Evolutionary conservation across 2,329 filamentous ascomycete genomes (phyloP).

Genomic region (Truncatella angustata): DNA sequence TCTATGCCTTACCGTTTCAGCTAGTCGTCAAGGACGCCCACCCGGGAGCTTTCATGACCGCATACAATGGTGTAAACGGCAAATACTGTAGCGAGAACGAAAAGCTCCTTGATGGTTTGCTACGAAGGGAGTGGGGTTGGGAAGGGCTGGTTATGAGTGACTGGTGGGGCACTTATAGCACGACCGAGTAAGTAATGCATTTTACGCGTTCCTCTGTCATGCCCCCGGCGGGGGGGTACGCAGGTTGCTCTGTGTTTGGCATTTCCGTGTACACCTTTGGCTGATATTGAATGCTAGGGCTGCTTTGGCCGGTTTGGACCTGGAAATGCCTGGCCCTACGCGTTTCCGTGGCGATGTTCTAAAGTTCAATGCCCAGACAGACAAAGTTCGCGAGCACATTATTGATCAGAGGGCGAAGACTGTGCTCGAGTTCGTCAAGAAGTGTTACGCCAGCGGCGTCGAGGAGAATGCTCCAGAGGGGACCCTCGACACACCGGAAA

Average conservation of each 20-base stretch:
- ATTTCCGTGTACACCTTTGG: no score
- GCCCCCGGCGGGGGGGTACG: no score
- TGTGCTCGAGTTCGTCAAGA: constrained; percentile 59
- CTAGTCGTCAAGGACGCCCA: constrained; percentile 50
- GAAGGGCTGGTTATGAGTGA: constrained; percentile 58
- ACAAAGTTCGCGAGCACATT: constrained; percentile 54
- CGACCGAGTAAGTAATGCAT: constrained; percentile 32
- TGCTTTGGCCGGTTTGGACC: constrained; percentile 38
- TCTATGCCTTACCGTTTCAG: constrained; percentile 59
- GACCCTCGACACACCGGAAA: constrained; percentile 57
- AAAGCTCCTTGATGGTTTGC: constrained; percentile 47
- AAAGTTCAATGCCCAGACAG: constrained; percentile 51
- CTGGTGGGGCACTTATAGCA: constrained; percentile 58
- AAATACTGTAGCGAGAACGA: constrained; percentile 53
- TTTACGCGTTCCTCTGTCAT: neutral
- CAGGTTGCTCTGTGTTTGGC: no score
- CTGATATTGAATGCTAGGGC: constrained; percentile 21
- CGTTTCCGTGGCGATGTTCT: constrained; percentile 50
- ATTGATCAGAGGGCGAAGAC: constrained; percentile 58
- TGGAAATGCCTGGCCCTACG: constrained; percentile 60
- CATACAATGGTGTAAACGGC: constrained; percentile 59
- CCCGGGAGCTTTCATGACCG: constrained; percentile 57
- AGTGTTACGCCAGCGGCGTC: constrained; percentile 50
- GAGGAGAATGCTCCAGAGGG: constrained; percentile 53
- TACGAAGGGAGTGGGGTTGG: constrained; percentile 58